Evolutionary conservation across 495 filamentous ascomycete species (phyloP), one percentile per base, ranked within the genome.

Genomic region (Apodospora peruviana): DNA sequence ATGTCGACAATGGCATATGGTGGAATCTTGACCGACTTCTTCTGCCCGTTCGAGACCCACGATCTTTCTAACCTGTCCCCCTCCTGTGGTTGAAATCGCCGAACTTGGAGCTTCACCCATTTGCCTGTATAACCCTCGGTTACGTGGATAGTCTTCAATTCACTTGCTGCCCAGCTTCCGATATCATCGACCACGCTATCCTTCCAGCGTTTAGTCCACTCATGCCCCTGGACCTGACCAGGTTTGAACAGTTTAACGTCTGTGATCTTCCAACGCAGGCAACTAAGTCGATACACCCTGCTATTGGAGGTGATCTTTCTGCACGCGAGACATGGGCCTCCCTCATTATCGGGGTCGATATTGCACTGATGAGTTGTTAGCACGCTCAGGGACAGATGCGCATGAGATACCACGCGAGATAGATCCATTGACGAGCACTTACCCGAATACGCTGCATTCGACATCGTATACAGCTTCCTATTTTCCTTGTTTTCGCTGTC

Each of bases 401-500:
- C n/a, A n/a, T n/a, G n/a, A n/a, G n/a, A n/a, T n/a, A n/a, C n/a
- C n/a, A n/a, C n/a, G n/a, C n/a, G n/a, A 20, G 14, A 40, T 18
- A 21, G 40, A 41, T 10, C 45, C 29, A n/a, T n/a, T n/a, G n/a
- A n/a, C n/a, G n/a, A n/a, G n/a, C 29, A 56, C 71, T 66, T 55
- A 78, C 74, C 43, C 75, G 69, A 47, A 78, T 76, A n/a, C 74
- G 67, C 57, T 78, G 75, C 69, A 78, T 77, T 40, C 74, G 66
- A 46, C 75, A 78, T 22, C 75, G 59, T 44, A 77, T 71, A 51
- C 75, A 78, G 43, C 72, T 74, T 9, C 71, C 74, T 40, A 75
- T 74, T 43, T 70, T 69, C 50, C 75, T 62, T 0, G 75, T 78
- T 21, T 67, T 69, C 12, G 75, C 75, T 4, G 75, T 78, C 45